These are phyloP conservation scores for Gossypium mustelinum DNA, from an alignment of 345 rosid species.

Conservation along the genomic window DNA sequence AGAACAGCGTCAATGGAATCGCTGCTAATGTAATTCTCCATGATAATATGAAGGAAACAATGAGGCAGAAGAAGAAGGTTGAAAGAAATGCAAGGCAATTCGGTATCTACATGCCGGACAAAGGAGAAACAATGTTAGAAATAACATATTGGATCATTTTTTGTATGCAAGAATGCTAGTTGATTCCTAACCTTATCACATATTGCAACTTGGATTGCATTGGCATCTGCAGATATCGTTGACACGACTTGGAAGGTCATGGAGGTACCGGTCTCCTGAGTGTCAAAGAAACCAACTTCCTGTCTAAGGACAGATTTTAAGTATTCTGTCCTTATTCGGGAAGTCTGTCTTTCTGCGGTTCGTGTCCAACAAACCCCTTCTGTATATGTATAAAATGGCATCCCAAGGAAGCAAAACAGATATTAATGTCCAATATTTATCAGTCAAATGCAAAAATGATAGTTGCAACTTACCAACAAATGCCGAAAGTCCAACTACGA, in stretches of 20 bases:
- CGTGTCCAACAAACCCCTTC: constrained; percentile 74
- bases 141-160: not conserved
- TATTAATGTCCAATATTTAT: not conserved
- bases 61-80: constrained; percentile 51
- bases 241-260: constrained; percentile 57
- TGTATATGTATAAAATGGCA: constrained; percentile 21
- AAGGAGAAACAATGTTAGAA: not conserved
- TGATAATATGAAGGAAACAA: constrained; percentile 43
- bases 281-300: constrained; percentile 62
- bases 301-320: constrained; percentile 65
- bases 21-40: constrained; percentile 60
- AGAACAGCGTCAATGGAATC: constrained; percentile 49
- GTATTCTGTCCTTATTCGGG: constrained; percentile 52
- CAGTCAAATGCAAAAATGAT: not conserved
- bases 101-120: constrained; percentile 44
- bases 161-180: not conserved
- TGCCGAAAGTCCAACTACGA: constrained; percentile 52
- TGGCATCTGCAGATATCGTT: constrained; percentile 59
- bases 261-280: constrained; percentile 56
- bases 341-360: constrained; percentile 69
- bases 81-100: constrained; percentile 48
- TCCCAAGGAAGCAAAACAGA: not conserved
- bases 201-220: constrained; percentile 60
- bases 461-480: constrained; percentile 47
- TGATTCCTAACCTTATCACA: constrained; percentile 46